Percentiles rank a stretch among this genome's conserved stretches.
phyloP scores from a whole-genome alignment of 1,284 basidiomycete genomes.

The Tilletia walkeri region DNA sequence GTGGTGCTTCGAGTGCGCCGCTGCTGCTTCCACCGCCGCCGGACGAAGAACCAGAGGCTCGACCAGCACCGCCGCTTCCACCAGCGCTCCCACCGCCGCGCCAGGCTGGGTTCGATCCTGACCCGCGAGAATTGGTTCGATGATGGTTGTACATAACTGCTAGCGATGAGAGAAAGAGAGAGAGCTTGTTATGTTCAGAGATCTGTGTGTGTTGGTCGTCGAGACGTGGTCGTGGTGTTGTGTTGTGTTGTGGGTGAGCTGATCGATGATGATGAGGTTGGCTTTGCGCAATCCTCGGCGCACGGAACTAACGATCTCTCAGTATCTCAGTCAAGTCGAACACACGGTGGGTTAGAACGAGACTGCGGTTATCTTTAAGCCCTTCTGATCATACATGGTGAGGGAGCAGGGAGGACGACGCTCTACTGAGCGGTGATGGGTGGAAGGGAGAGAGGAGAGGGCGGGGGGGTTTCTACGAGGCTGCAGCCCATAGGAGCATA shows the following conservation, averaged over 20 bases:
- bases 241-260: neutral
- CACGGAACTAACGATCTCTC: no score
- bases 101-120: constrained; percentile 10
- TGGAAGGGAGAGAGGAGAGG: no score
- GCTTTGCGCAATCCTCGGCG: no score
- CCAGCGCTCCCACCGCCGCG: neutral
- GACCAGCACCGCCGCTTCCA: neutral
- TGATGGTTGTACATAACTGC: constrained; percentile 16
- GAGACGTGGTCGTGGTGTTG: neutral
- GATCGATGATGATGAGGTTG: neutral
- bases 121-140: neutral
- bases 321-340: no score
- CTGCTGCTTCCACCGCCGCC: constrained; percentile 4
- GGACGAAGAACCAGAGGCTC: neutral
- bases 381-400: no score
- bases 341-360: no score
- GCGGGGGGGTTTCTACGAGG: no score
- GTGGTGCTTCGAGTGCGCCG: neutral
- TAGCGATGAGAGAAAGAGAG: neutral
- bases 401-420: no score
- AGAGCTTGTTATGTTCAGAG: no score
- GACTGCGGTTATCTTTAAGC: no score
- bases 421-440: no score
- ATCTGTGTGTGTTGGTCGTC: neutral
- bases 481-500: no score